These are phyloP conservation scores for Vaccinium corymbosum DNA, from an alignment of 148 eudicot species.

Conservation along the genomic window DNA sequence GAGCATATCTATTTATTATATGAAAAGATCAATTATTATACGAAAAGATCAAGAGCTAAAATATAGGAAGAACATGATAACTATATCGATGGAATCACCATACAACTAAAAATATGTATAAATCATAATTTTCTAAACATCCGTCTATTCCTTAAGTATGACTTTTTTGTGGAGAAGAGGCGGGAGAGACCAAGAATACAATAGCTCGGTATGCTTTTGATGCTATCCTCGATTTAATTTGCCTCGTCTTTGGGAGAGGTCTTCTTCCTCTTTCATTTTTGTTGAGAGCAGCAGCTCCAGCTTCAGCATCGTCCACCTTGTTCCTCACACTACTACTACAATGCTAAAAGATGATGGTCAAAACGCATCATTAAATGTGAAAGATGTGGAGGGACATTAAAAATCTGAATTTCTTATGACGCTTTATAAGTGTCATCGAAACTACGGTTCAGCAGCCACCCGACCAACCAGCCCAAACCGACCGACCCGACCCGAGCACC, in stretches of 20 bases:
- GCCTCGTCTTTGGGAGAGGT: conserved; percentile 7
- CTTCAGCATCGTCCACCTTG: background rate
- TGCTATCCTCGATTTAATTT: conserved; percentile 2
- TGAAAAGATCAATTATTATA: too few species aligned
- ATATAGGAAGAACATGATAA: background rate
- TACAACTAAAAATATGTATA: background rate
- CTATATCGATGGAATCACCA: background rate
- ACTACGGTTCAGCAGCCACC: too few species aligned
- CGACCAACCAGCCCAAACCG: too few species aligned
- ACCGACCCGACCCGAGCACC: too few species aligned
- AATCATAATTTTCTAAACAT: background rate
- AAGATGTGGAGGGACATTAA: too few species aligned
- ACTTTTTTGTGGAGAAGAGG: background rate
- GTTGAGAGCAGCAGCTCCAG: background rate
- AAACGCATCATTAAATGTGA: too few species aligned
- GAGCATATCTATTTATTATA: too few species aligned
- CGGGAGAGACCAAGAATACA: conserved; percentile 5
- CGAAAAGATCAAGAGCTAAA: background rate
- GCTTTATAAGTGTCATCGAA: too few species aligned
- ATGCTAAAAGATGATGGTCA: too few species aligned
- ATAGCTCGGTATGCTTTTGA: background rate
- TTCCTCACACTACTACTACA: background rate
- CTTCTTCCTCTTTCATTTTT: background rate
- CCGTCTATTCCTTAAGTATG: background rate
- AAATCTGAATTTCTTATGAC: too few species aligned